A percentile compares a stretch with the other conserved stretches of the same genome.
These are phyloP conservation scores for Margaritispora aquatica DNA, from an alignment of 495 filamentous ascomycete species.

Conservation along the genomic window DNA sequence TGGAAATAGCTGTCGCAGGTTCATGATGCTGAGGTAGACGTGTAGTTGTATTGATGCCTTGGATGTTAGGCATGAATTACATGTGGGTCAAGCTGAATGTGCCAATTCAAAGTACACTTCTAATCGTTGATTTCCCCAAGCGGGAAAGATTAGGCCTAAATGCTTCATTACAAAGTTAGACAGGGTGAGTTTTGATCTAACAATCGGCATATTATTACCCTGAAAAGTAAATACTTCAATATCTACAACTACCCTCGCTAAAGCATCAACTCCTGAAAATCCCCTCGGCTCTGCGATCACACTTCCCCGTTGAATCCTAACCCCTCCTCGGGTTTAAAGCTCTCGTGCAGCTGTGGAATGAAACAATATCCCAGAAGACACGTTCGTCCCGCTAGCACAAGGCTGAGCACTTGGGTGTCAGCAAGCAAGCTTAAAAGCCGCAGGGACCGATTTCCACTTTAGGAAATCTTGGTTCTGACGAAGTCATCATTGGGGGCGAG, in stretches of 20 bases:
- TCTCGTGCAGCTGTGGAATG: neutral
- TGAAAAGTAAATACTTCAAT: too few relatives aligned
- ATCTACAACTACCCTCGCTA: too few relatives aligned
- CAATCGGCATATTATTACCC: too few relatives aligned
- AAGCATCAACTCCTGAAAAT: neutral
- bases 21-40: neutral
- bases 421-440: neutral
- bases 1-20: too few relatives aligned
- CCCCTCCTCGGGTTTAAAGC: slow-evolving; percentile 7
- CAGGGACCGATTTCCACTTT: neutral
- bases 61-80: neutral
- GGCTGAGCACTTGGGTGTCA: neutral
- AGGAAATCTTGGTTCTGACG: neutral
- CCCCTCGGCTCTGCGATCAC: neutral
- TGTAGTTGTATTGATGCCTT: neutral
- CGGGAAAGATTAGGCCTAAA: too few relatives aligned
- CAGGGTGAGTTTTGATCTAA: too few relatives aligned
- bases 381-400: neutral
- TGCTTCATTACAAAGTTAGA: too few relatives aligned
- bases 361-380: neutral
- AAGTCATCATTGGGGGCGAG: slow-evolving; percentile 5
- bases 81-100: too few relatives aligned
- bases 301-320: neutral
- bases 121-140: too few relatives aligned
- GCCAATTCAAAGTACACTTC: too few relatives aligned